Evolutionary conservation across 2,329 filamentous ascomycete genomes (phyloP), one percentile per base, ranked within the genome.

Genomic region (Neofusicoccum umdonicola): DNA sequence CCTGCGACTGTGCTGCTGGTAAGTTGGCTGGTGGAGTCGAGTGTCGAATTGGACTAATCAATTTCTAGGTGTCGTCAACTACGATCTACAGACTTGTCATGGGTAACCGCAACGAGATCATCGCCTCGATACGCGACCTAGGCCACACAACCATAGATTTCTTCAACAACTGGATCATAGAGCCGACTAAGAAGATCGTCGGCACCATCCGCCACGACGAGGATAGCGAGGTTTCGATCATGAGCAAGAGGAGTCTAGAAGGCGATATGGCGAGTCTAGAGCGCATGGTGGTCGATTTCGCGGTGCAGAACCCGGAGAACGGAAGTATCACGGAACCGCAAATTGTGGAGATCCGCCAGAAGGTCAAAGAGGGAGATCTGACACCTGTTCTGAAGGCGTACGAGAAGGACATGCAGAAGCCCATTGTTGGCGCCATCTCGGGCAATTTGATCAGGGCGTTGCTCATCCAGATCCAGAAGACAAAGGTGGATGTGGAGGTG

Each of bases 241-340:
- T 99, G 90, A 97, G 93, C 79, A 91, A 92, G 66, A 90, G 94
- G 69, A 97, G 93, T 69, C 84, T 99, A 22, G 89, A 90, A 74
- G 93, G 93, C 1, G 95, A 99, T 74, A 88, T 92, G 37, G 92
- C 93, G 62, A 97, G 93, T 73, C 81, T 99, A 37, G 94, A 99
- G 77, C 89, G 95, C 54, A 99, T 99, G 95, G 96, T 99, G 3
- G 90, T 99, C 42, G 95, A 98, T 70, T 99, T 99, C 80, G 91
- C 93, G 4, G 81, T 89, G 9, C 93, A 97, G 70, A 92, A 93
- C 71, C 90, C 92, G 1, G 83, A 87, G 62, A 84, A 87, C 34
- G 82, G 82, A 5, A 77, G 84, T 6, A 80, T 93, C 39, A 88
- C 83, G 5, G 88, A 93, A 7, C 76, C 82, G 1, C 87, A 97